A percentile compares a stretch with the other conserved stretches of the same genome.
These are phyloP conservation scores for Peronospora tabacina DNA, from an alignment of 352 stramenopile species.

Conservation along the genomic window DNA sequence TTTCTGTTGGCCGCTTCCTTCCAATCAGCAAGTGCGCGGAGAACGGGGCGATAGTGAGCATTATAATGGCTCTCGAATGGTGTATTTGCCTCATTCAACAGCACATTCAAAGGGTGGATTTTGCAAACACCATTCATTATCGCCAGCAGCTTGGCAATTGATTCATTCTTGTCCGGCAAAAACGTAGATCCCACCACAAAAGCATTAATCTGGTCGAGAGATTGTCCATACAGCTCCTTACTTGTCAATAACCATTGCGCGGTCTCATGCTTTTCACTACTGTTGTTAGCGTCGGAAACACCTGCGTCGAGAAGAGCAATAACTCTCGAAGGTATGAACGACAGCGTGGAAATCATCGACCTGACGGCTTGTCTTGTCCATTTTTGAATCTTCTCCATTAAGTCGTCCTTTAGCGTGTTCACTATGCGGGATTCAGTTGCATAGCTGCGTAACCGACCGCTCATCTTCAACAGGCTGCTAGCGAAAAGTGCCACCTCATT, in stretches of 20 bases:
- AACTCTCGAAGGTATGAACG: constrained; percentile 32
- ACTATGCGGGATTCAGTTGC: constrained; percentile 18
- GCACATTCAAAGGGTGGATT: constrained; percentile 23
- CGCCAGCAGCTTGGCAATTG: constrained; percentile 29
- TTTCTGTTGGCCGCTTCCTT: constrained; percentile 18
- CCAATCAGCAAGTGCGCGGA: constrained; percentile 31
- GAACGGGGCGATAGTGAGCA: constrained; percentile 33
- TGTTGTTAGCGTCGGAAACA: constrained; percentile 13
- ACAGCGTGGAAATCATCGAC: constrained; percentile 23
- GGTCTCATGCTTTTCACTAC: constrained; percentile 13
- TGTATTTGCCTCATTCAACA: constrained; percentile 11
- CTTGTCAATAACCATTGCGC: constrained; percentile 32
- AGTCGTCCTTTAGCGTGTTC: constrained; percentile 26
- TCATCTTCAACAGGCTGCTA: constrained; percentile 42
- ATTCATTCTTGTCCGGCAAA: constrained; percentile 19
- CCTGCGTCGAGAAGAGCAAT: constrained; percentile 23
- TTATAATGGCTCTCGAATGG: constrained; percentile 41
- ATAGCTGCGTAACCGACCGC: constrained; percentile 28
- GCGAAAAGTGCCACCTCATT: constrained; percentile 33
- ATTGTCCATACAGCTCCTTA: constrained; percentile 30
- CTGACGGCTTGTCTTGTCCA: constrained; percentile 36
- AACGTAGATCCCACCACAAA: constrained; percentile 18
- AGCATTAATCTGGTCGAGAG: constrained; percentile 28
- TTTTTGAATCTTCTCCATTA: constrained; percentile 27
- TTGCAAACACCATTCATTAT: constrained; percentile 42